A percentile compares a stretch with the other conserved stretches of the same genome.
Evolutionary conservation across 176 grass and related monocot species (phyloP).

Genomic region (Pontederia crassipes): DNA sequence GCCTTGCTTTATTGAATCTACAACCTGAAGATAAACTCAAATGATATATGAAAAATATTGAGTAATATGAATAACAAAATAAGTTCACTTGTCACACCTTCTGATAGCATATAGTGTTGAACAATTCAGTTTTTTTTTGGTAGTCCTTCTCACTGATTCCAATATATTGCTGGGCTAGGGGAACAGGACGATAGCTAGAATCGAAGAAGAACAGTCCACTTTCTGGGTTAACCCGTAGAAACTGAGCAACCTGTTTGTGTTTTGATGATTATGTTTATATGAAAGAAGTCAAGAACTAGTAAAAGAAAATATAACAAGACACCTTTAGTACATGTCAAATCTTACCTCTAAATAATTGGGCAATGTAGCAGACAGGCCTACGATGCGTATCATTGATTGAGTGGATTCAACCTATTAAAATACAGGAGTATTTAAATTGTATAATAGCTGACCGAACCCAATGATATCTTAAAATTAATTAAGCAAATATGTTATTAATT

Average conservation of each 20-base stretch:
- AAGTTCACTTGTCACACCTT: conserved; percentile 39
- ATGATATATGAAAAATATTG: neutral
- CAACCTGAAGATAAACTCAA: conserved; percentile 30
- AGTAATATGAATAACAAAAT: conserved; percentile 5
- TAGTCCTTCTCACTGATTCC: conserved; percentile 90
- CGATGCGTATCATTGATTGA: conserved; percentile 98
- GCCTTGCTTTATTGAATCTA: conserved; percentile 89
- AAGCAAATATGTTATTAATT: too few relatives aligned
- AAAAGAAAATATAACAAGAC: neutral
- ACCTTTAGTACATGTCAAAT: neutral
- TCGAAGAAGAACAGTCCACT: conserved; percentile 89
- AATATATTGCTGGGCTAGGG: conserved; percentile 94
- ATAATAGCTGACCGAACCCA: neutral
- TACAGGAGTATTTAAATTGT: conserved; percentile 16
- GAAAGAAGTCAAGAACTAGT: neutral
- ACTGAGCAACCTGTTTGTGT: conserved; percentile 68
- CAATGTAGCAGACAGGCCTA: conserved; percentile 88
- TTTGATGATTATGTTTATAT: neutral
- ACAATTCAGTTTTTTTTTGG: conserved; percentile 50
- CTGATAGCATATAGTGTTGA: conserved; percentile 80
- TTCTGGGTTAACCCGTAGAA: conserved; percentile 81
- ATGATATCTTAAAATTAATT: too few relatives aligned
- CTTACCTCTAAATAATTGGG: conserved; percentile 87
- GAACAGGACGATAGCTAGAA: conserved; percentile 87
- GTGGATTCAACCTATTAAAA: conserved; percentile 86